Conservation (phyloP, 306 rosid genomes). For the Cotoneaster glaucophyllus region DNA sequence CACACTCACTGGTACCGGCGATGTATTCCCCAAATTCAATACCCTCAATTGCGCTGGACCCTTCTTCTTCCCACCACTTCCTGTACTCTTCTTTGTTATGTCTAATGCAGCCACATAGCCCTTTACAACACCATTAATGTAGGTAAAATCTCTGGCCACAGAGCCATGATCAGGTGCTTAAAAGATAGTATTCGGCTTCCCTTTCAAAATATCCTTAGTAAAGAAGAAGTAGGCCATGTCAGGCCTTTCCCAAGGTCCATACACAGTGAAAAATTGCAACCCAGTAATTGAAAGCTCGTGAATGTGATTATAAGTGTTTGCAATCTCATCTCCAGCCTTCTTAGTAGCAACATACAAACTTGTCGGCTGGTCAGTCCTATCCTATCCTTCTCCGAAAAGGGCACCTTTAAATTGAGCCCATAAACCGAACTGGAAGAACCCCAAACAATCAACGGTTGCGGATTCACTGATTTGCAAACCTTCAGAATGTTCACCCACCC, state of each 20-base stretch:
- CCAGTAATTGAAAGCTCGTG: slow-evolving; percentile 80
- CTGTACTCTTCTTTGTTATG: slow-evolving; percentile 76
- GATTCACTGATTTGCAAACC: slow-evolving; percentile 59
- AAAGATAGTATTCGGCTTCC: slow-evolving; percentile 55
- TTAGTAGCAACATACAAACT: slow-evolving; percentile 77
- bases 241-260: slow-evolving; percentile 97
- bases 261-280: slow-evolving; percentile 71
- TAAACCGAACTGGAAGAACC: slow-evolving; percentile 85
- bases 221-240: slow-evolving; percentile 87
- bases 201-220: slow-evolving; percentile 64
- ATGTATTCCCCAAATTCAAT: slow-evolving; percentile 71
- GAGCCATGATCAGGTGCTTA: slow-evolving; percentile 62
- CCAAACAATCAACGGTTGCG: slow-evolving; percentile 73
- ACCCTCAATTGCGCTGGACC: slow-evolving; percentile 72
- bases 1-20: slow-evolving; percentile 71
- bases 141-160: slow-evolving; percentile 82
- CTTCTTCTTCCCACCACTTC: slow-evolving; percentile 82
- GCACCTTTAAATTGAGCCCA: slow-evolving; percentile 77
- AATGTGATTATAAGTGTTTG: slow-evolving; percentile 70
- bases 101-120: slow-evolving; percentile 80
- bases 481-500: slow-evolving; percentile 73
- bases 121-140: slow-evolving; percentile 73
- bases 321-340: slow-evolving; percentile 83
- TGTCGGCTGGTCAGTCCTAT: slow-evolving; percentile 76
- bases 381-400: slow-evolving; percentile 74